Evolutionary conservation across 495 filamentous ascomycete genomes (phyloP), one percentile per base, ranked within the genome.

Genomic region (Penicillium verhagenii): DNA sequence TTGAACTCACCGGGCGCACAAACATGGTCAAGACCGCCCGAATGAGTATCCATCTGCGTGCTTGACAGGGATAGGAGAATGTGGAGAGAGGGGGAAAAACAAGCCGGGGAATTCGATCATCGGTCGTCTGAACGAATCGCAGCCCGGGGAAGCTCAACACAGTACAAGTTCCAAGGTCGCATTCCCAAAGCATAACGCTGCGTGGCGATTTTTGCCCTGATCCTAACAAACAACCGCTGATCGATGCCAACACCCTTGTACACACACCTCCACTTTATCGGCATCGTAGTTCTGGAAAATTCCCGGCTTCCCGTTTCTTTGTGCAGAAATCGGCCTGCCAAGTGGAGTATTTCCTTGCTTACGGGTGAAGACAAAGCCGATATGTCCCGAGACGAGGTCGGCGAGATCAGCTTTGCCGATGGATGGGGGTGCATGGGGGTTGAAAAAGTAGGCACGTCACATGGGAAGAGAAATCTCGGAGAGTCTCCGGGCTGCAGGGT

Each of bases 261-360:
- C n/a, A n/a, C n/a, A n/a, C n/a, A n/a, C n/a, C n/a, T 18, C 33
- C 29, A 25, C 18, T 18, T 38, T 28, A 16, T 49, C 35, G 56
- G 43, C 2, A 56, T 44, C 16, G n/a, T 26, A 46, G 23, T 58
- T 63, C 56, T 56, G 21, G 61, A 64, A 64, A 19, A 43, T 53
- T 59, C 58, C 55, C 64, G 64, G 64, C 55, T 59, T 59, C 54
- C 54, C 61, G 64, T 54, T 19, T 2, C 24, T 18, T 13, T 31
- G 39, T n/a, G 46, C 50, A 38, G 20, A 42, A 48, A 20, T 50
- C 44, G 54, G 58, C 52, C 40, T 40, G 35, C 26, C 35, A 24
- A 56, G 51, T 47, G 42, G 56, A 42, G 48, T 44, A 37, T n/a
- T 16, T 20, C 31, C 29, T 14, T 19, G 37, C n/a, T 45, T 45